These are phyloP conservation scores for Chrysoporthe cubensis DNA, from an alignment of 2,329 filamentous ascomycete genomes.

Conservation along the genomic window DNA sequence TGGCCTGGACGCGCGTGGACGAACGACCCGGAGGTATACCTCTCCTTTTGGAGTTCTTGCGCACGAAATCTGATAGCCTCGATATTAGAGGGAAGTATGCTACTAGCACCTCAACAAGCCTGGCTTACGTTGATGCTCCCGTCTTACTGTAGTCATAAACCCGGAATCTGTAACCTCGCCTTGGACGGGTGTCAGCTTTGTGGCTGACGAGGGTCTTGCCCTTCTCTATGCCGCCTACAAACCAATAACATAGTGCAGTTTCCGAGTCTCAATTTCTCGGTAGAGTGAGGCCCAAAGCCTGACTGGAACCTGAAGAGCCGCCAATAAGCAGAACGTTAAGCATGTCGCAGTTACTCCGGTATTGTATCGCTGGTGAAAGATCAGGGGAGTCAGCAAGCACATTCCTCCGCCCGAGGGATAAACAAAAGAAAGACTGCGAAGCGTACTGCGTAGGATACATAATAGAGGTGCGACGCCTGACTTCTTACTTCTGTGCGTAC, in stretches of 20 bases:
- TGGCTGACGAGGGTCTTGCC: too few relatives aligned
- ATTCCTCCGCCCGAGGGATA: background rate
- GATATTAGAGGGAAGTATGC: background rate
- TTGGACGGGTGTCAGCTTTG: too few relatives aligned
- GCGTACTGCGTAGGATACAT: background rate
- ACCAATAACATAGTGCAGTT: too few relatives aligned
- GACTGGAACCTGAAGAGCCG: background rate
- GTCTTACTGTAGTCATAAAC: too few relatives aligned
- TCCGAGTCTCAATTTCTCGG: too few relatives aligned
- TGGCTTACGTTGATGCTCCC: too few relatives aligned
- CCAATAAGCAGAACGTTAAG: background rate
- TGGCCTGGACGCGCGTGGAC: too few relatives aligned
- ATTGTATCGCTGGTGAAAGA: background rate
- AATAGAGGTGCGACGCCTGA: background rate
- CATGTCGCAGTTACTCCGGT: background rate
- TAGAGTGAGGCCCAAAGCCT: background rate
- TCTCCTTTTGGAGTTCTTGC: background rate
- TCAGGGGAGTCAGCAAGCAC: background rate
- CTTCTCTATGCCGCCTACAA: too few relatives aligned
- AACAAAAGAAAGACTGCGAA: background rate
- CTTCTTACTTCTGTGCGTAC: background rate
- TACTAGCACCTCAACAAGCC: too few relatives aligned
- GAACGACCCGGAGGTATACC: background rate
- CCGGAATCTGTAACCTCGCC: too few relatives aligned
- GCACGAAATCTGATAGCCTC: background rate